Percentiles rank a stretch among this genome's conserved stretches.
These are phyloP conservation scores for Urochloa ruziziensis DNA, from an alignment of 176 grass and related monocot species.

Conservation along the genomic window DNA sequence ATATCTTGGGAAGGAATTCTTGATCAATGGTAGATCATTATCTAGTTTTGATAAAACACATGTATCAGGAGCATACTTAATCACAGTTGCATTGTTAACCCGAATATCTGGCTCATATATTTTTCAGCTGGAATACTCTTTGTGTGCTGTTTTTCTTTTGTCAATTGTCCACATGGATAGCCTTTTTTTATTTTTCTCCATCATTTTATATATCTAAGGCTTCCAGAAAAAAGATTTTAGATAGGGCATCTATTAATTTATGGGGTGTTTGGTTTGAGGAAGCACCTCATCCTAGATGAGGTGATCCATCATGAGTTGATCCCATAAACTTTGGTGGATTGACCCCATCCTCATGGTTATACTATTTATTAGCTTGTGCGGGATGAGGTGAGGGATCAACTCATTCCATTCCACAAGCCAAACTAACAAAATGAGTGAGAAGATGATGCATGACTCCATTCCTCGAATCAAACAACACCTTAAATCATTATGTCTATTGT, in stretches of 20 bases:
- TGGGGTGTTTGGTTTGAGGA: no score
- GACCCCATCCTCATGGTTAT: no score
- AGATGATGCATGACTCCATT: no score
- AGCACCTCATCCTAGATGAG: no score
- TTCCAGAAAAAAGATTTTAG: background rate
- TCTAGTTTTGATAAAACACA: background rate
- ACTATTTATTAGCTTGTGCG: no score
- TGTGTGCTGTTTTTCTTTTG: background rate
- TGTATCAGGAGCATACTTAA: background rate
- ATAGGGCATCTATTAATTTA: background rate
- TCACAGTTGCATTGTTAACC: background rate
- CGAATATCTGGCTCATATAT: background rate
- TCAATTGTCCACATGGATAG: background rate
- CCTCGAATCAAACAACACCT: no score
- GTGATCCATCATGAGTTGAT: no score
- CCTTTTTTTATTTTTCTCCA: background rate
- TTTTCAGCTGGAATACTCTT: background rate
- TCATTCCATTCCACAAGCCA: no score
- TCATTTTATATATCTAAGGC: background rate
- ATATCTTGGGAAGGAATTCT: background rate
- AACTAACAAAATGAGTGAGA: no score
- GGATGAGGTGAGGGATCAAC: no score
- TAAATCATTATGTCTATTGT: background rate
- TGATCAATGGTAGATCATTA: background rate
- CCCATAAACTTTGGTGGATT: no score